A percentile compares a stretch with the other conserved stretches of the same genome.
Evolutionary conservation across 352 stramenopile species (phyloP).

Genomic region (Paralagenidium karlingii): DNA sequence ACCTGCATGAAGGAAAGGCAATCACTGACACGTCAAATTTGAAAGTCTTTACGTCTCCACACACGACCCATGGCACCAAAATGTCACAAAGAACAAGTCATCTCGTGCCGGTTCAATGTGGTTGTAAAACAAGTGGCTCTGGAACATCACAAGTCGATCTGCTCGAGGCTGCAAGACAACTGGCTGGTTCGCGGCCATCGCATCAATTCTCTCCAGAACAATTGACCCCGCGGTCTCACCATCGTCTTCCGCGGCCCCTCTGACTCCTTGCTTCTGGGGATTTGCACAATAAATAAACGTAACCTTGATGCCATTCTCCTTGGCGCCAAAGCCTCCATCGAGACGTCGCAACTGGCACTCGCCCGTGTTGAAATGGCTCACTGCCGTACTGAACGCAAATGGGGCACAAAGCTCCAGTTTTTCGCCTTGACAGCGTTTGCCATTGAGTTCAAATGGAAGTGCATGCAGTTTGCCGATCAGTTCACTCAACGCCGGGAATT

Average conservation of each 20-base stretch:
- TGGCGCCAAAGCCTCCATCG: constrained; percentile 49
- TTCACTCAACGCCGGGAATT: constrained; percentile 61
- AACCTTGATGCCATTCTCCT: constrained; percentile 71
- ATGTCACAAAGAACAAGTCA: constrained; percentile 52
- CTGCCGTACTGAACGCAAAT: constrained; percentile 44
- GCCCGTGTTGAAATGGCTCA: constrained; percentile 27
- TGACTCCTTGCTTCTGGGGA: too few relatives aligned
- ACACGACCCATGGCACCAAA: constrained; percentile 74
- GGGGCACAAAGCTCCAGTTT: constrained; percentile 35
- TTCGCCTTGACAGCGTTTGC: constrained; percentile 21
- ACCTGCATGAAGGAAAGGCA: too few relatives aligned
- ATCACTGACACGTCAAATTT: too few relatives aligned
- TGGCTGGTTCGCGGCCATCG: constrained; percentile 8
- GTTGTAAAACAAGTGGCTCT: constrained; percentile 55
- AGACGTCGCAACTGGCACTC: constrained; percentile 40
- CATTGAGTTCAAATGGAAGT: constrained; percentile 75
- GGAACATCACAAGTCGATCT: constrained; percentile 57
- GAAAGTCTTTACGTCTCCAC: too few relatives aligned
- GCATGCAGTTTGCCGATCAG: constrained; percentile 62
- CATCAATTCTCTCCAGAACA: too few relatives aligned
- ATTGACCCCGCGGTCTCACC: too few relatives aligned
- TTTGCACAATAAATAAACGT: constrained; percentile 59
- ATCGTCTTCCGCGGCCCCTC: too few relatives aligned
- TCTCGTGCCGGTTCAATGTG: constrained; percentile 22
- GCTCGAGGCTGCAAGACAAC: constrained; percentile 3